Percentiles rank a stretch among this genome's conserved stretches.
Conservation (phyloP, 441 rosid species). For the Gossypium aridum region DNA sequence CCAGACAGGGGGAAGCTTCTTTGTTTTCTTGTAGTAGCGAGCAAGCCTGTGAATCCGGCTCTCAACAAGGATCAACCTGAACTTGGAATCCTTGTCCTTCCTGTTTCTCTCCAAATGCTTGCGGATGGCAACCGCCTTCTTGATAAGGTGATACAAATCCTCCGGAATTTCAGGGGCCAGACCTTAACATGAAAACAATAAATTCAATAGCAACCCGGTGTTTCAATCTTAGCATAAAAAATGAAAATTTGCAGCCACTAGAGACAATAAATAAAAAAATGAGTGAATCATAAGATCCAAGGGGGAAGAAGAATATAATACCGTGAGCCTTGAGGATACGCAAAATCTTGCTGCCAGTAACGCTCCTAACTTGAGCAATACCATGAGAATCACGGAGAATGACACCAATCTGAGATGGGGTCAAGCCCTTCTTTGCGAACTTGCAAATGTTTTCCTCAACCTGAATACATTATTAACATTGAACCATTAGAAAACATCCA, state of each 20-base stretch:
- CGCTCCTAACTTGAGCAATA: constrained; percentile 60
- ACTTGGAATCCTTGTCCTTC: constrained; percentile 67
- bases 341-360: constrained; percentile 62
- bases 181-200: constrained; percentile 18
- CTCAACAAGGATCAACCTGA: constrained; percentile 61
- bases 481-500: neutral
- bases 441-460: constrained; percentile 62
- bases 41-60: constrained; percentile 77
- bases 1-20: constrained; percentile 83
- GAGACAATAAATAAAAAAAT: neutral
- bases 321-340: constrained; percentile 65
- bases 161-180: constrained; percentile 72
- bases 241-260: too few species aligned
- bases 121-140: constrained; percentile 70
- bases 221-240: neutral
- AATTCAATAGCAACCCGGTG: neutral
- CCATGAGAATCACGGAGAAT: constrained; percentile 72
- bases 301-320: neutral
- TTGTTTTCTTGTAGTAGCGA: constrained; percentile 69
- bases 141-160: constrained; percentile 64
- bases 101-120: constrained; percentile 70
- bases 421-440: constrained; percentile 63
- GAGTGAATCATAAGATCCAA: neutral
- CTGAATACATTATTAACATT: constrained; percentile 12
- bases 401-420: constrained; percentile 67